Evolutionary conservation across 371 early-diverging fungal species (phyloP).

Genomic region (Mortierella sp.): DNA sequence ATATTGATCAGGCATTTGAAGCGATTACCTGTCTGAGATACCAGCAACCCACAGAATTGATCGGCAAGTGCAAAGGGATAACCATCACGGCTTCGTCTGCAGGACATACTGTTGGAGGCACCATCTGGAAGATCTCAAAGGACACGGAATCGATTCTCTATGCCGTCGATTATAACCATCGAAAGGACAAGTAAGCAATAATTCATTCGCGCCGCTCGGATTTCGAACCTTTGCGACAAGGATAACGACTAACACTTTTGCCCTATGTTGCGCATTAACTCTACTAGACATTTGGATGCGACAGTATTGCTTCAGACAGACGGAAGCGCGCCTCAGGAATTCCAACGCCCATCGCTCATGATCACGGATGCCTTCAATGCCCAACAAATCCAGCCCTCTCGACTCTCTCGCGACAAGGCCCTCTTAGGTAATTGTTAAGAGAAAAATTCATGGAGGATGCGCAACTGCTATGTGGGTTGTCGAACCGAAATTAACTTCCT

Average conservation of each 20-base stretch:
- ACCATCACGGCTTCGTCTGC: slow-evolving; percentile 94
- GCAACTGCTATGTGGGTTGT: no score
- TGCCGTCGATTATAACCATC: slow-evolving; percentile 97
- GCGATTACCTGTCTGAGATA: slow-evolving; percentile 86
- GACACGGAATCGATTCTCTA: slow-evolving; percentile 96
- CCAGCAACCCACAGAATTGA: slow-evolving; percentile 87
- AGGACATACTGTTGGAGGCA: slow-evolving; percentile 98
- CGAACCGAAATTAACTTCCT: not conserved
- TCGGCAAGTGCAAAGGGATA: slow-evolving; percentile 88
- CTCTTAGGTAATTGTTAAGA: slow-evolving; percentile 75
- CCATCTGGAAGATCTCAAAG: slow-evolving; percentile 97
- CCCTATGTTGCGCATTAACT: not conserved
- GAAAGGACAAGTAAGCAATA: slow-evolving; percentile 85
- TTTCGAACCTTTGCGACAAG: not conserved
- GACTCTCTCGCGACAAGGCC: slow-evolving; percentile 81
- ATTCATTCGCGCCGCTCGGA: not conserved
- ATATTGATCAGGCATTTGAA: slow-evolving; percentile 90
- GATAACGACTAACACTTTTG: not conserved
- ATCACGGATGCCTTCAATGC: slow-evolving; percentile 94
- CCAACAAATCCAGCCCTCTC: slow-evolving; percentile 73
- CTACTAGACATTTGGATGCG: slow-evolving; percentile 92
- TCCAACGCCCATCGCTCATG: slow-evolving; percentile 87
- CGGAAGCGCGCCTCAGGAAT: slow-evolving; percentile 80
- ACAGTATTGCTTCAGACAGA: slow-evolving; percentile 75
- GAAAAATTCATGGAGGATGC: no score